A percentile compares a stretch with the other conserved stretches of the same genome.
phyloP scores from a whole-genome alignment of 2,329 filamentous ascomycete species.

The Botryotinia calthae region DNA sequence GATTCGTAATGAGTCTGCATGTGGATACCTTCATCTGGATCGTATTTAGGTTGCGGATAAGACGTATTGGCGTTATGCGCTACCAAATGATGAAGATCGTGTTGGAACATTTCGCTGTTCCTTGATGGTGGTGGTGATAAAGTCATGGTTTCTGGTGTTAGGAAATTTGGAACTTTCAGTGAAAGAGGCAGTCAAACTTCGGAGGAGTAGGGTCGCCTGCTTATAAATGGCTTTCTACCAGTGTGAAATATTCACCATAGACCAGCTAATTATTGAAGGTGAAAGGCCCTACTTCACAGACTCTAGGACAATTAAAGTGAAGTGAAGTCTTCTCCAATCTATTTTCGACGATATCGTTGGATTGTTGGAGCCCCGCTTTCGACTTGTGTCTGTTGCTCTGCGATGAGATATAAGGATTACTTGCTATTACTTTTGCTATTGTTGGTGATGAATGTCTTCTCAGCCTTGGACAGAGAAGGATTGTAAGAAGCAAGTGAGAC shows the following conservation, averaged over 20 bases:
- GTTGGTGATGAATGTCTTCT: constrained; percentile 1
- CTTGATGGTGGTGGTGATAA: constrained; percentile 43
- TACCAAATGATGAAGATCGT: constrained; percentile 45
- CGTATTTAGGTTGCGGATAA: constrained; percentile 33
- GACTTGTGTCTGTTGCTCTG: neutral
- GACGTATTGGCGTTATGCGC: constrained; percentile 44
- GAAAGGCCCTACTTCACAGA: neutral
- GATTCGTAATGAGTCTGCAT: constrained; percentile 35
- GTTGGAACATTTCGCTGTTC: constrained; percentile 42
- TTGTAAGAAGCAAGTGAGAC: constrained; percentile 29
- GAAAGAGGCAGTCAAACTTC: neutral
- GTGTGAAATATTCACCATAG: constrained; percentile 10
- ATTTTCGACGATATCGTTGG: neutral
- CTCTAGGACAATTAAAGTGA: constrained; percentile 4
- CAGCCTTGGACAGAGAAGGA: constrained; percentile 20
- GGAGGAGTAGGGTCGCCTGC: neutral
- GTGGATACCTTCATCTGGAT: constrained; percentile 30
- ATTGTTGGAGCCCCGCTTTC: neutral
- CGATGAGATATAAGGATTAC: constrained; percentile 4
- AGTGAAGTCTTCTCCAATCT: constrained; percentile 3
- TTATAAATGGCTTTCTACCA: constrained; percentile 13
- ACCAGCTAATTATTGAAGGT: constrained; percentile 8
- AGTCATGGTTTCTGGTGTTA: constrained; percentile 27
- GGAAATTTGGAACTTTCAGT: neutral
- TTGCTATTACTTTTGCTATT: constrained; percentile 4